Conservation (phyloP, 495 filamentous ascomycete genomes). For the Letharia lupina region DNA sequence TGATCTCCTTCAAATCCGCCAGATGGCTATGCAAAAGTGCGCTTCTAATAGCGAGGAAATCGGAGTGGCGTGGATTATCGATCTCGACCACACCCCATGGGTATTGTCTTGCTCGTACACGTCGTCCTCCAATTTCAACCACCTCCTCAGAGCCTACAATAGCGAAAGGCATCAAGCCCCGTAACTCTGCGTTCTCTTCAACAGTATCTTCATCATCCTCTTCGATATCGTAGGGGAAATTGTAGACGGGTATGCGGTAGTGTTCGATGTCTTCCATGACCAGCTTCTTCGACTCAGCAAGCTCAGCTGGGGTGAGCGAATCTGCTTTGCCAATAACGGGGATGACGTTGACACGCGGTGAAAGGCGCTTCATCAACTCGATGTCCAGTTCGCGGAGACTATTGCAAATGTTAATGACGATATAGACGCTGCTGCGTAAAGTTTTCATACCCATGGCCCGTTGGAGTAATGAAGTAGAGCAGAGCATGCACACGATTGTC, state of each 20-base stretch:
- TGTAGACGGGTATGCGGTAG: conserved; percentile 99
- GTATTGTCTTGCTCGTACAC: conserved; percentile 91
- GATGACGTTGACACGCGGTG: conserved; percentile 96
- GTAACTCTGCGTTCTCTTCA: conserved; percentile 94
- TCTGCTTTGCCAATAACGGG: conserved; percentile 98
- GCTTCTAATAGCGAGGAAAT: conserved; percentile 95
- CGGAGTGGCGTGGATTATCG: conserved; percentile 96
- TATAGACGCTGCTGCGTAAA: conserved; percentile 23
- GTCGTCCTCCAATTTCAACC: conserved; percentile 83
- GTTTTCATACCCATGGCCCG: conserved; percentile 70
- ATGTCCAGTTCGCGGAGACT: conserved; percentile 98
- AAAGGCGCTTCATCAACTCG: conserved; percentile 98
- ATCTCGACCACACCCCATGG: conserved; percentile 99
- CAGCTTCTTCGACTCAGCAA: conserved; percentile 97
- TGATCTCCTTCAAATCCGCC: conserved; percentile 97
- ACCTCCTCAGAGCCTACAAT: conserved; percentile 96
- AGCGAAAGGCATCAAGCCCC: conserved; percentile 96
- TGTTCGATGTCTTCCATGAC: conserved; percentile 99
- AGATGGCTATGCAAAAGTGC: conserved; percentile 95
- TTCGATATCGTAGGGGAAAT: conserved; percentile 99
- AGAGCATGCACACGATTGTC: conserved; percentile 97
- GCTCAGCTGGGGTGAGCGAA: conserved; percentile 88
- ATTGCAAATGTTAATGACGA: conserved; percentile 21
- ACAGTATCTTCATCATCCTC: conserved; percentile 99
- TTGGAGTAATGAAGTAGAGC: conserved; percentile 98